These are phyloP conservation scores for Hypoxylon sp. DNA, from an alignment of 2,329 filamentous ascomycete genomes.

Conservation along the genomic window DNA sequence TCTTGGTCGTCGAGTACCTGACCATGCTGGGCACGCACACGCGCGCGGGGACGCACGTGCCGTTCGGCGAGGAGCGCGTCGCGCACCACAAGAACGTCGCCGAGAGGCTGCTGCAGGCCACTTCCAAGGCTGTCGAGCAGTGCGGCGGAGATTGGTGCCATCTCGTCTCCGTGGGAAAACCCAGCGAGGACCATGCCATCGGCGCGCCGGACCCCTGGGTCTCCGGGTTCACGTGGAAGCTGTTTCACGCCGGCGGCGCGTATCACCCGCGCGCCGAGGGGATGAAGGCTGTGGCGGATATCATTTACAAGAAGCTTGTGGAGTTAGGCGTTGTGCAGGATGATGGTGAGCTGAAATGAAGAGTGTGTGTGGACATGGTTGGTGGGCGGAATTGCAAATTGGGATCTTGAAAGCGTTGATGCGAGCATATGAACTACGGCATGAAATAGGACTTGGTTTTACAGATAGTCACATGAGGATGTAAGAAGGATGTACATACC, in stretches of 20 bases:
- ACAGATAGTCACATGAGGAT: too few relatives aligned
- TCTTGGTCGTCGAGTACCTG: slow-evolving; percentile 54
- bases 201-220: slow-evolving; percentile 45
- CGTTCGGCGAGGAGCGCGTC: slow-evolving; percentile 41
- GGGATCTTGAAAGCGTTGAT: too few relatives aligned
- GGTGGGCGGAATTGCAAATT: too few relatives aligned
- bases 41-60: slow-evolving; percentile 39
- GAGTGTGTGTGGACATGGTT: neutral
- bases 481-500: too few relatives aligned
- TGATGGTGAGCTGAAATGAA: slow-evolving; percentile 22
- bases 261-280: slow-evolving; percentile 46
- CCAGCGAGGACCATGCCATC: slow-evolving; percentile 43
- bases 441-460: neutral
- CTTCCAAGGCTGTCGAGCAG: slow-evolving; percentile 35
- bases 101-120: slow-evolving; percentile 39
- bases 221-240: slow-evolving; percentile 42
- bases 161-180: slow-evolving; percentile 37
- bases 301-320: slow-evolving; percentile 40
- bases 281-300: slow-evolving; percentile 43
- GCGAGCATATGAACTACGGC: neutral
- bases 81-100: slow-evolving; percentile 40
- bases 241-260: slow-evolving; percentile 38
- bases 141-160: slow-evolving; percentile 44
- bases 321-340: slow-evolving; percentile 38
- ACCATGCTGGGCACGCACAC: slow-evolving; percentile 46